phyloP scores from a whole-genome alignment of 1,284 basidiomycete species.

The Leccinum subrobustum region DNA sequence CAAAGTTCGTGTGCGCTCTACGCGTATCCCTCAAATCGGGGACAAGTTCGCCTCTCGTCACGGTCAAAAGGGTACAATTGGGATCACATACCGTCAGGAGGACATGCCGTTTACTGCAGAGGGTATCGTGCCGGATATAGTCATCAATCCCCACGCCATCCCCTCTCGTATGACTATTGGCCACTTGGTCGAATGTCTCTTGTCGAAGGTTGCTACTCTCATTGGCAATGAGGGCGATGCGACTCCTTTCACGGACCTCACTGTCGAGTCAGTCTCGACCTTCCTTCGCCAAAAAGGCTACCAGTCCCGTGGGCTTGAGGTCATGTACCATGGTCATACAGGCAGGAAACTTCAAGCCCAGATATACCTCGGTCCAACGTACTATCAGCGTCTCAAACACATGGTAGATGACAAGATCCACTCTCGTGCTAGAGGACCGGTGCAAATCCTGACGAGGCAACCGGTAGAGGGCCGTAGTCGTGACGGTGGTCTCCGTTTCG shows the following conservation, averaged over 20 bases:
- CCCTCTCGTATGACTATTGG: conserved; percentile 99
- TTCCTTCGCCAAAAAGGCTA: conserved; percentile 85
- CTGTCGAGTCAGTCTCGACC: conserved; percentile 91
- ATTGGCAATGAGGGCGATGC: conserved; percentile 97
- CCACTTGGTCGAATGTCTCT: conserved; percentile 97
- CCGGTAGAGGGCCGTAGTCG: conserved; percentile 99
- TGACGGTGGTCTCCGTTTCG: conserved; percentile 98
- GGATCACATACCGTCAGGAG: conserved; percentile 98
- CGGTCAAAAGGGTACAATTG: conserved; percentile 99
- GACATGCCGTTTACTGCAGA: conserved; percentile 99
- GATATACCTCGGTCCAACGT: conserved; percentile 97
- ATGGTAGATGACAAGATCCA: conserved; percentile 99
- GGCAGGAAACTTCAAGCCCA: conserved; percentile 97
- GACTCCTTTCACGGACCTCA: conserved; percentile 97
- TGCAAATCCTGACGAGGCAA: conserved; percentile 97
- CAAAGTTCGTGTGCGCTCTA: conserved; percentile 95
- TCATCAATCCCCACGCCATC: conserved; percentile 99
- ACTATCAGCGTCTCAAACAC: conserved; percentile 99
- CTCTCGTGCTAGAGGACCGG: conserved; percentile 93
- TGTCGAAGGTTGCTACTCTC: conserved; percentile 95
- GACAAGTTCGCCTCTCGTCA: conserved; percentile 99
- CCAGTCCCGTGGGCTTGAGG: conserved; percentile 93
- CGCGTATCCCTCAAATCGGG: conserved; percentile 94
- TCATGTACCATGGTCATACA: conserved; percentile 99
- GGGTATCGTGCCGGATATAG: conserved; percentile 93